phyloP scores from a whole-genome alignment of 2,329 filamentous ascomycete genomes.

The Cadophora sp. region DNA sequence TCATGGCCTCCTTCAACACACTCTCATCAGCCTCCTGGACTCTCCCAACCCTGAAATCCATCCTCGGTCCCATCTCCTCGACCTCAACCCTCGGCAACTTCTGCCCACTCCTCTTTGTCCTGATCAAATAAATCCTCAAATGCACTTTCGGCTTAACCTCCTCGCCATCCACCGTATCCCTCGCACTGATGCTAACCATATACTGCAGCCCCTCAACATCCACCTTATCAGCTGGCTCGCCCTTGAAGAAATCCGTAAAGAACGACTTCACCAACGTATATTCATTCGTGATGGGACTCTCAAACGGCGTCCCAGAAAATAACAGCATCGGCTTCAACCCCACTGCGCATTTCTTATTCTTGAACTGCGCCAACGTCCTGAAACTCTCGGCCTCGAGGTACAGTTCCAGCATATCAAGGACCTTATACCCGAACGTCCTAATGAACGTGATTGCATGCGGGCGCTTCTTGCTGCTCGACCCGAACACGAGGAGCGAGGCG shows the following conservation, averaged over 20 bases:
- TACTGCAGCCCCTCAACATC: constrained; percentile 97
- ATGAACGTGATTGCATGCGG: constrained; percentile 86
- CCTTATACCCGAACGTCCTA: constrained; percentile 83
- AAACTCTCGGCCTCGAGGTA: constrained; percentile 78
- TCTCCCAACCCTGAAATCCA: constrained; percentile 89
- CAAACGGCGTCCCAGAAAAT: constrained; percentile 90
- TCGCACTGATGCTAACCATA: constrained; percentile 80
- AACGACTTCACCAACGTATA: constrained; percentile 89
- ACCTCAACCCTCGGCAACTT: constrained; percentile 89
- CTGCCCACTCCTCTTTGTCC: constrained; percentile 85
- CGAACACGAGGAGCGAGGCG: constrained; percentile 83
- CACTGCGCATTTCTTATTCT: constrained; percentile 75
- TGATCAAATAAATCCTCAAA: constrained; percentile 84
- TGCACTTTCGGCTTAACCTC: constrained; percentile 63
- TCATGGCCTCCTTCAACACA: constrained; percentile 88
- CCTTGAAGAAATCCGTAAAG: constrained; percentile 90
- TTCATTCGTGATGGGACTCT: constrained; percentile 78
- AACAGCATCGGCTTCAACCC: constrained; percentile 88
- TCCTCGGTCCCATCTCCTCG: constrained; percentile 92
- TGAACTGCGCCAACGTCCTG: constrained; percentile 76
- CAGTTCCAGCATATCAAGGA: constrained; percentile 95
- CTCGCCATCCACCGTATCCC: constrained; percentile 60
- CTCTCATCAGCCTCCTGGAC: constrained; percentile 78
- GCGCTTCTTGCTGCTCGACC: constrained; percentile 90
- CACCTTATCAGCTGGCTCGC: constrained; percentile 77